Conservation (phyloP, 2,329 filamentous ascomycete species). For the Chaetomiaceae sp. region DNA sequence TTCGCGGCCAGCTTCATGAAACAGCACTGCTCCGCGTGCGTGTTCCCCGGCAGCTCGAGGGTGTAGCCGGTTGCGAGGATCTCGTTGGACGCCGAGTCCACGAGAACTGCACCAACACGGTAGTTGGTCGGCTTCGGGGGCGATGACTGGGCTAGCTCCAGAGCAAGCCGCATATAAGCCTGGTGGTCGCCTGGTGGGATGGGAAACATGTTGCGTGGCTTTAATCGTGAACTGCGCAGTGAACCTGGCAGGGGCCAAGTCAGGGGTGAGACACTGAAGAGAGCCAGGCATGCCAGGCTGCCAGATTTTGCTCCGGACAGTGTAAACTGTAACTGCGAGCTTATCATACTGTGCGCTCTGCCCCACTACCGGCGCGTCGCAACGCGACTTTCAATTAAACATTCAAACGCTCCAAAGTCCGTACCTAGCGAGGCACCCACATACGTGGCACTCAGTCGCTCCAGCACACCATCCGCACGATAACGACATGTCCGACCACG, state of each 20-base stretch:
- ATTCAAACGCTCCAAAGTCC: too few relatives aligned
- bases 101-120: slow-evolving; percentile 85
- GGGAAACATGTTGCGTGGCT: slow-evolving; percentile 4
- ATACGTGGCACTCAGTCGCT: neutral
- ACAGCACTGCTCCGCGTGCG: slow-evolving; percentile 92
- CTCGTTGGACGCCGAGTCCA: slow-evolving; percentile 49
- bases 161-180: slow-evolving; percentile 60
- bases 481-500: slow-evolving; percentile 40
- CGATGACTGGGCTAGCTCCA: slow-evolving; percentile 70
- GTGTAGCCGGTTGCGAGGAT: slow-evolving; percentile 83
- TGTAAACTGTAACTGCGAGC: too few relatives aligned
- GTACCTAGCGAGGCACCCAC: neutral
- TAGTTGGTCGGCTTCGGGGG: slow-evolving; percentile 88
- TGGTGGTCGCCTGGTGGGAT: slow-evolving; percentile 38
- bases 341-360: neutral
- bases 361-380: neutral
- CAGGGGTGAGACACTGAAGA: too few relatives aligned
- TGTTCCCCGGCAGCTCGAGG: slow-evolving; percentile 84
- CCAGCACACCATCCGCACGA: slow-evolving; percentile 9
- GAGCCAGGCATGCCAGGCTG: too few relatives aligned
- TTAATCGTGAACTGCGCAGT: neutral
- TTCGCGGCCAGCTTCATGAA: slow-evolving; percentile 62
- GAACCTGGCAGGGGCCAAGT: too few relatives aligned
- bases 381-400: too few relatives aligned
- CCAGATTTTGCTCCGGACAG: too few relatives aligned